Conservation (phyloP, 208 protist species). For the Leishmania tropica region DNA sequence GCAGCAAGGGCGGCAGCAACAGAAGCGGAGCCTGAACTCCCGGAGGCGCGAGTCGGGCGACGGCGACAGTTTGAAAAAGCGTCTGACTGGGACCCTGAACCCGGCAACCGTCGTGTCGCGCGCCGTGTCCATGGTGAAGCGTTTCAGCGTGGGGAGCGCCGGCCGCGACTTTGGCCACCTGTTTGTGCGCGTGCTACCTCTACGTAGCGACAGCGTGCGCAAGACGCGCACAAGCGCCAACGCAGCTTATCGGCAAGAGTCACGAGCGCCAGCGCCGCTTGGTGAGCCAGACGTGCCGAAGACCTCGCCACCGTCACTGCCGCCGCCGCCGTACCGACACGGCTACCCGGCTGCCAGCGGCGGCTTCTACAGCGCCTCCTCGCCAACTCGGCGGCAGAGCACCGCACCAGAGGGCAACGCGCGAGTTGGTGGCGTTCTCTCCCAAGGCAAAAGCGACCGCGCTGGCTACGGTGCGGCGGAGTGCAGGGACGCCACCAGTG, state of each 20-base stretch:
- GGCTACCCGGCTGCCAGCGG: background rate
- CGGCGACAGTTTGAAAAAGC: background rate
- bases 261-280: background rate
- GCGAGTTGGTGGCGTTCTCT: background rate
- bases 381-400: background rate
- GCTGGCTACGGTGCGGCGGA: background rate
- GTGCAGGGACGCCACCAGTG: background rate
- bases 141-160: background rate
- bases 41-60: conserved; percentile 4
- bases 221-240: background rate
- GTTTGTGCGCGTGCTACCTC: background rate
- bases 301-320: no score
- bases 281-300: background rate
- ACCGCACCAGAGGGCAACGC: background rate
- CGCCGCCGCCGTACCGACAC: conserved; percentile 4
- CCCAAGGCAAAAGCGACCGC: background rate
- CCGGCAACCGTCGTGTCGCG: conserved; percentile 22
- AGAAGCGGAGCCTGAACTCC: conserved; percentile 3
- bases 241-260: background rate
- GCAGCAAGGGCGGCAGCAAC: conserved; percentile 5
- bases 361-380: background rate
- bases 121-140: conserved; percentile 31
- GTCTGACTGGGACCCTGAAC: conserved; percentile 15
- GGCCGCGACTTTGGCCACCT: background rate
- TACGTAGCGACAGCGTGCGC: background rate